phyloP scores from a whole-genome alignment of 2,329 filamentous ascomycete genomes.

The Didymella exigua region DNA sequence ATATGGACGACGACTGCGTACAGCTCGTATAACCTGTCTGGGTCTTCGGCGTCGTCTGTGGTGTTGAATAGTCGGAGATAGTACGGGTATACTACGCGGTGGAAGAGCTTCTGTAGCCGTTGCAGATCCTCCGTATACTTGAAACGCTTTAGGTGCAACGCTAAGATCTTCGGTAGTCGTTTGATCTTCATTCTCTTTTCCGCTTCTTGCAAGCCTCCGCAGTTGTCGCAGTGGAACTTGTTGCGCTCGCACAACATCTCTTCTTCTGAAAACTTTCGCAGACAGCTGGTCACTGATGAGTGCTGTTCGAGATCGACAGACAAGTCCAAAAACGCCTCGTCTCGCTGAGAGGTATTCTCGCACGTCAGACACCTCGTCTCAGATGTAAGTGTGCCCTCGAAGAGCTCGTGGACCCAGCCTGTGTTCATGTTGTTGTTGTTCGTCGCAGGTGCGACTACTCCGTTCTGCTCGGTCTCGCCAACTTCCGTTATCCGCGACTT shows the following conservation, averaged over 20 bases:
- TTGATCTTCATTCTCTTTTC: constrained; percentile 99
- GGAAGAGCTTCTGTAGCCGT: constrained; percentile 92
- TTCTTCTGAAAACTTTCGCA: constrained; percentile 95
- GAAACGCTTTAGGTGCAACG: constrained; percentile 93
- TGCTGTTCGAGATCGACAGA: constrained; percentile 96
- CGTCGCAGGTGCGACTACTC: constrained; percentile 21
- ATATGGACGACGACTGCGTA: constrained; percentile 98
- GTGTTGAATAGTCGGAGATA: constrained; percentile 97
- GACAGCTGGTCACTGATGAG: constrained; percentile 92
- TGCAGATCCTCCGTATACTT: constrained; percentile 98
- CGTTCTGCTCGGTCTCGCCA: constrained; percentile 35
- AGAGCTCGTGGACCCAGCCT: constrained; percentile 94
- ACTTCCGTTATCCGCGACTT: constrained; percentile 60
- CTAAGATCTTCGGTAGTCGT: constrained; percentile 85
- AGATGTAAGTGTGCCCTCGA: constrained; percentile 91
- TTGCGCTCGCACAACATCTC: constrained; percentile 97
- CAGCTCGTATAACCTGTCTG: constrained; percentile 91
- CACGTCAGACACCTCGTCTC: constrained; percentile 97
- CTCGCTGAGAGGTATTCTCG: constrained; percentile 91
- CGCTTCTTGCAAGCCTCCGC: constrained; percentile 93
- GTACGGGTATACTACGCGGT: constrained; percentile 95
- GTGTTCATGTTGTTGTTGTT: constrained; percentile 37
- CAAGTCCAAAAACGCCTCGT: constrained; percentile 93
- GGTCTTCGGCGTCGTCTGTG: constrained; percentile 91
- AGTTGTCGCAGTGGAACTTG: constrained; percentile 98